phyloP scores from a whole-genome alignment of 805 yeast genomes.

The Ogataea paradorogensis region DNA sequence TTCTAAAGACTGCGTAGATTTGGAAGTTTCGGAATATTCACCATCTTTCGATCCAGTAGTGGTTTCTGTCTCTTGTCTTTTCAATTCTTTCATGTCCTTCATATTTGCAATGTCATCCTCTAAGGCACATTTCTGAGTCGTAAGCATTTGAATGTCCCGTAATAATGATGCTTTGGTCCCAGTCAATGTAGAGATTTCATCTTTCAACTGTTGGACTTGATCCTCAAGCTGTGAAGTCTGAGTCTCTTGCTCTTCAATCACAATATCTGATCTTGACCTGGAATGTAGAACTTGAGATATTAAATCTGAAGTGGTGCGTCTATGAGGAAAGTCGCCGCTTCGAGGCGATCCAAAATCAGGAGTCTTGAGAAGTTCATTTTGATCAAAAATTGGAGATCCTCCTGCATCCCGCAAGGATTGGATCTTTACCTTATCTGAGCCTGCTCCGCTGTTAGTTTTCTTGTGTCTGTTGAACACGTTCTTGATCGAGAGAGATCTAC shows the following conservation, averaged over 20 bases:
- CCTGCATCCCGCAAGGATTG: conserved; percentile 16
- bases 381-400: conserved; percentile 14
- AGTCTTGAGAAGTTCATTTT: conserved; percentile 7
- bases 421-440: conserved; percentile 12
- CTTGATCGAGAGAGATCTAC: conserved; percentile 25
- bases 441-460: conserved; percentile 19
- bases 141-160: conserved; percentile 52
- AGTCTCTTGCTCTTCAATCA: conserved; percentile 32
- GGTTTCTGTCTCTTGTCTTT: conserved; percentile 6
- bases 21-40: conserved; percentile 8
- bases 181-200: conserved; percentile 40
- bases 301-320: conserved; percentile 33
- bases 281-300: conserved; percentile 34
- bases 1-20: conserved; percentile 13
- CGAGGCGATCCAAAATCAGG: conserved; percentile 6
- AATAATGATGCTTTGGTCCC: conserved; percentile 41
- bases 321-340: conserved; percentile 13
- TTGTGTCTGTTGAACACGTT: conserved; percentile 28
- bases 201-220: conserved; percentile 36
- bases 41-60: conserved; percentile 13
- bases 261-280: conserved; percentile 45
- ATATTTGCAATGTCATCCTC: conserved; percentile 28
- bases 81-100: conserved; percentile 33
- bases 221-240: conserved; percentile 36
- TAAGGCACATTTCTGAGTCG: conserved; percentile 44